Conservation (phyloP, 2,329 filamentous ascomycete genomes). For the Cercospora nicotianae region DNA sequence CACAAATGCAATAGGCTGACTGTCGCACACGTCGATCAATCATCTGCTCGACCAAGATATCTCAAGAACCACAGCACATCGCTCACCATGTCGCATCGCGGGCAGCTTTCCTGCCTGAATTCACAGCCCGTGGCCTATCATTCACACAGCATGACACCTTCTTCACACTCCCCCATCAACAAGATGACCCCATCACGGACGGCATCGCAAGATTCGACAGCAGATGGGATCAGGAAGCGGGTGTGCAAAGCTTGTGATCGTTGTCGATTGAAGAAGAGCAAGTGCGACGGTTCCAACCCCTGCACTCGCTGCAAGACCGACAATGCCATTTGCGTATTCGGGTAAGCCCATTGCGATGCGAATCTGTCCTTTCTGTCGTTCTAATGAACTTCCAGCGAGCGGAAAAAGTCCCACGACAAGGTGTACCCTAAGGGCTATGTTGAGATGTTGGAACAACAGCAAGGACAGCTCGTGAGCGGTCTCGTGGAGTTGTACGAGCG, state of each 20-base stretch:
- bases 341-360: slow-evolving; percentile 35
- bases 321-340: slow-evolving; percentile 65
- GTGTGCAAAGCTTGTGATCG: slow-evolving; percentile 68
- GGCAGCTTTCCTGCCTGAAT: slow-evolving; percentile 26
- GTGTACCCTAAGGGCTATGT: slow-evolving; percentile 68
- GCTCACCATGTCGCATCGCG: slow-evolving; percentile 23
- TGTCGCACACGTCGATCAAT: neutral
- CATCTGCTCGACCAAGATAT: neutral
- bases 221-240: slow-evolving; percentile 52
- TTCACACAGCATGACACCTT: slow-evolving; percentile 27
- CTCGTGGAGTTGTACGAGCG: slow-evolving; percentile 62
- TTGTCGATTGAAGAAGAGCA: slow-evolving; percentile 66
- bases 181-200: slow-evolving; percentile 30
- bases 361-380: neutral
- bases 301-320: slow-evolving; percentile 64
- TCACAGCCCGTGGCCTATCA: slow-evolving; percentile 23
- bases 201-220: slow-evolving; percentile 30
- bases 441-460: slow-evolving; percentile 67
- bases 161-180: slow-evolving; percentile 26
- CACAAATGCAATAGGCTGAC: neutral
- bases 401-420: slow-evolving; percentile 67
- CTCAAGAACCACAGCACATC: neutral
- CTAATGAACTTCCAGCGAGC: slow-evolving; percentile 43
- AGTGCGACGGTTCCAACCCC: slow-evolving; percentile 64
- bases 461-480: slow-evolving; percentile 60